phyloP scores from a whole-genome alignment of 169 alveolate genomes.

The Sarcocystis neurona region DNA sequence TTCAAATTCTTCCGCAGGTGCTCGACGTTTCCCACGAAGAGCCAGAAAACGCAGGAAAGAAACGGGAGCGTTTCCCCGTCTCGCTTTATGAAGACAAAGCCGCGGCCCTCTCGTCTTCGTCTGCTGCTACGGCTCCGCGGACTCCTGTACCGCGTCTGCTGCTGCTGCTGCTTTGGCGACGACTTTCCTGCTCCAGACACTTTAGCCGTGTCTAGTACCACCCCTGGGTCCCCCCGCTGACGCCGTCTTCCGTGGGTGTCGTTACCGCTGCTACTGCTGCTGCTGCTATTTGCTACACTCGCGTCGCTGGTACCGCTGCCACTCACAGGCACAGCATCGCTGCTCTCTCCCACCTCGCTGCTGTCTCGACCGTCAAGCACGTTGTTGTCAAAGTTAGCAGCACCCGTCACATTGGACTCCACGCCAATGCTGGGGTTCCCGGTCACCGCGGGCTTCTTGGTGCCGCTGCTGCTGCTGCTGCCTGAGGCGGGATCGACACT shows the following conservation, averaged over 20 bases:
- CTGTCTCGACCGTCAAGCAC: conserved; percentile 9
- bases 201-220: no score
- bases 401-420: conserved; percentile 7
- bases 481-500: no score
- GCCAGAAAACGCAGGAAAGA: neutral
- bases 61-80: neutral
- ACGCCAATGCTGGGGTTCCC: neutral
- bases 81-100: no score
- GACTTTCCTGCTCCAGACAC: neutral
- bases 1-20: conserved; percentile 34
- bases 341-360: neutral
- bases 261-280: conserved; percentile 22
- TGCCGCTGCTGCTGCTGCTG: no score
- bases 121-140: conserved; percentile 41
- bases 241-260: neutral
- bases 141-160: no score
- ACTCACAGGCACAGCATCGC: neutral
- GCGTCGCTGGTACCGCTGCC: conserved; percentile 36
- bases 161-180: conserved; percentile 14
- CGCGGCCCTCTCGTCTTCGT: no score
- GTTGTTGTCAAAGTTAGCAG: conserved; percentile 15
- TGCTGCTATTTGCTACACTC: neutral
- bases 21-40: conserved; percentile 33
- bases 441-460: neutral
- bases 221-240: no score